phyloP scores from a whole-genome alignment of 176 grass and related monocot species.

The Eremochloa ophiuroides region DNA sequence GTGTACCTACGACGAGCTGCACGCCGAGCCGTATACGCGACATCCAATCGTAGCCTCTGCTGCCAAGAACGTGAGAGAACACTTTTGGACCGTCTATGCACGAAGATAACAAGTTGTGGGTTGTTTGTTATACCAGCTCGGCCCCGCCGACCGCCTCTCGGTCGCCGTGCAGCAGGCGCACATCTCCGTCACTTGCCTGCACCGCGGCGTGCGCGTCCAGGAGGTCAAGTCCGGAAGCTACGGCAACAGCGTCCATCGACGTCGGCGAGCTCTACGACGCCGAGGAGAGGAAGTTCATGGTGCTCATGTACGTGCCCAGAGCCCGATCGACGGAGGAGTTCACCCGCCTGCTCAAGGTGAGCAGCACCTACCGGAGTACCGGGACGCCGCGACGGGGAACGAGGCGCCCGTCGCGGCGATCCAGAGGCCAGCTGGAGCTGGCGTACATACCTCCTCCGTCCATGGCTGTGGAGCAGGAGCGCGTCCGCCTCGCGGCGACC shows the following conservation, averaged over 20 bases:
- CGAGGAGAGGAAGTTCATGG: background rate
- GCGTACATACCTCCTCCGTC: background rate
- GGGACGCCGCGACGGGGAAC: background rate
- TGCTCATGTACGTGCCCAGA: background rate
- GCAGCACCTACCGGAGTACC: background rate
- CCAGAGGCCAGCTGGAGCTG: background rate
- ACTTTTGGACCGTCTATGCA: too few relatives aligned
- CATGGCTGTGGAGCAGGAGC: background rate
- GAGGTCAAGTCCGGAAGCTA: background rate
- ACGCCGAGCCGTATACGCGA: too few relatives aligned
- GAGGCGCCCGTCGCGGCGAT: background rate
- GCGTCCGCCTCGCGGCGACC: constrained; percentile 8
- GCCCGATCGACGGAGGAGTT: background rate
- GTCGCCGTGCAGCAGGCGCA: background rate
- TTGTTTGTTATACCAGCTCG: too few relatives aligned
- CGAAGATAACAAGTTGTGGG: too few relatives aligned
- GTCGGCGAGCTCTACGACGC: background rate
- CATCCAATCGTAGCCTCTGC: too few relatives aligned
- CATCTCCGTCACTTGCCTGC: background rate
- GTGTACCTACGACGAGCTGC: too few relatives aligned
- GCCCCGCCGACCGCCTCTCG: too few relatives aligned
- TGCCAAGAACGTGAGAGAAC: too few relatives aligned
- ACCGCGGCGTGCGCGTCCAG: background rate
- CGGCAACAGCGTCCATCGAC: background rate
- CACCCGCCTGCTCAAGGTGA: background rate